phyloP scores from a whole-genome alignment of 2,329 filamentous ascomycete genomes.

The Alternaria triticimaculans region DNA sequence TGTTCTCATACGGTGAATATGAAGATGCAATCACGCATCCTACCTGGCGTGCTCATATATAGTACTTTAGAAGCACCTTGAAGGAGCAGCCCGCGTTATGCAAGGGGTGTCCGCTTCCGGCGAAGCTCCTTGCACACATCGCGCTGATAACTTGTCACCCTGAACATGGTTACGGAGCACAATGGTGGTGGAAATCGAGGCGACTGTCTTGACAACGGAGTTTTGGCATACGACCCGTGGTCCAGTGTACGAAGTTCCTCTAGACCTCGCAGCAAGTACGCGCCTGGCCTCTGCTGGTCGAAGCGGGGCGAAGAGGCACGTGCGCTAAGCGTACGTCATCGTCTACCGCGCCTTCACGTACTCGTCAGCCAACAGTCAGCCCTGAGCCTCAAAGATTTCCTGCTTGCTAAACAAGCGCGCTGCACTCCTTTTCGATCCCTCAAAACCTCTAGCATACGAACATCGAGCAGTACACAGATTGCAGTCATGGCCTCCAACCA shows the following conservation, averaged over 20 bases:
- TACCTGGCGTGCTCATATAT: not conserved
- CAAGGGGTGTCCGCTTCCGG: not conserved
- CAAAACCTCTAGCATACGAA: not conserved
- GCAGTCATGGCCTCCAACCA: slow-evolving; percentile 24
- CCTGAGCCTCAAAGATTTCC: slow-evolving; percentile 20
- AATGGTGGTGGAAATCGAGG: no score
- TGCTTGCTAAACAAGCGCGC: slow-evolving; percentile 10
- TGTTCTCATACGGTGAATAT: not conserved
- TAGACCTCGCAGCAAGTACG: not conserved
- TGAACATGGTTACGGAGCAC: no score
- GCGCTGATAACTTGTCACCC: not conserved
- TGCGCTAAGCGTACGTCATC: slow-evolving; percentile 25
- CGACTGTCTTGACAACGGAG: not conserved
- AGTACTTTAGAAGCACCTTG: not conserved
- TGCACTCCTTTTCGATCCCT: not conserved
- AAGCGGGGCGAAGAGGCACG: slow-evolving; percentile 20
- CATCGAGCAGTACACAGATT: not conserved
- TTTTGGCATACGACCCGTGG: not conserved
- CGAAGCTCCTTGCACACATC: not conserved
- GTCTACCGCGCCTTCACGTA: slow-evolving; percentile 13
- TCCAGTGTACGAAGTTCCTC: not conserved
- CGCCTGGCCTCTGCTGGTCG: not conserved
- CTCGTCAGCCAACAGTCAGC: slow-evolving; percentile 13
- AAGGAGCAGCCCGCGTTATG: not conserved
- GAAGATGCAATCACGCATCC: not conserved